Evolutionary conservation across 2,329 filamentous ascomycete genomes (phyloP), one percentile per base, ranked within the genome.

Genomic region (Fusarium illudens): DNA sequence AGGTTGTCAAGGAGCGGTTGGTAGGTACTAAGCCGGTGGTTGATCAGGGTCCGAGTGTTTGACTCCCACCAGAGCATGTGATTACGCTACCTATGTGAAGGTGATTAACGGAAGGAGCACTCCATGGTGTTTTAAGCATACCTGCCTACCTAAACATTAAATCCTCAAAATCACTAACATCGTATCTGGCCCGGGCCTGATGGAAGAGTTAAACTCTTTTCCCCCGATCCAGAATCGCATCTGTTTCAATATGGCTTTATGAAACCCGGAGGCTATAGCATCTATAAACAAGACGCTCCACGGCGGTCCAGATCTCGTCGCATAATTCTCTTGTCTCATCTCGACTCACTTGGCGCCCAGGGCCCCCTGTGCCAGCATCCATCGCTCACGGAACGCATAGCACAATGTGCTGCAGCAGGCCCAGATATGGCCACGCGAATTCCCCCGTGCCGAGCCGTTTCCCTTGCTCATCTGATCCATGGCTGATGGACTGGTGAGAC

Each of bases 271-370:
- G 20, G 58, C 53, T 54, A 52, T 22, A 54, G n/a, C 52, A 67
- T 53, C 50, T 48, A 56, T 20, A 55, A 56, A 56, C 53, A 34
- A 32, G 7, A 44, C 22, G 37, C 13, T 56, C 39, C 39, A 46
- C n/a, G 19, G 6, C 36, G 34, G 66, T 70, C 62, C 58, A 62
- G 65, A 67, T 68, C 52, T 44, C 46, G 58, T 68, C 65, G 48
- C 62, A 62, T 67, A 56, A 63, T 54, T 20, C 30, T 36, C 15
- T 27, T 33, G 39, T 56, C 53, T 49, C 53, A 44, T 34, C 39
- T 56, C 37, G 39, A 48, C 29, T 29, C 39, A 50, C 51, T 69
- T 64, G 66, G 50, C 51, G 42, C 53, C 29, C 30, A 32, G 34
- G 30, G 30, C 25, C 34, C 65, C 58, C 58, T 66, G 65, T 48